Conservation (phyloP, 2,329 filamentous ascomycete genomes). For the Dryadomyces quercus-mongolicae region DNA sequence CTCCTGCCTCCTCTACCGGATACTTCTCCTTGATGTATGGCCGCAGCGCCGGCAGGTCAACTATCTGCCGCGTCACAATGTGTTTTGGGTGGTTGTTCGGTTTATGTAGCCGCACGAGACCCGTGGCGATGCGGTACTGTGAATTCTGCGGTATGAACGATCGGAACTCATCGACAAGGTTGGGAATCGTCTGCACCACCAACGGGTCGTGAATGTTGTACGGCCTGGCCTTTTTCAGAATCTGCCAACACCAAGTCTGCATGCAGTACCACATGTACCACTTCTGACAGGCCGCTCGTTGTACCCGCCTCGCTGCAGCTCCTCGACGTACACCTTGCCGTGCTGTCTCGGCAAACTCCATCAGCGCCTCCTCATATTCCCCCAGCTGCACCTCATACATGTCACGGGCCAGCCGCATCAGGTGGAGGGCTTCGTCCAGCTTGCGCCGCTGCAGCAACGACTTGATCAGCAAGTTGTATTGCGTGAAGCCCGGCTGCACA, state of each 20-base stretch:
- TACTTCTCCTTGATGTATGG: not conserved
- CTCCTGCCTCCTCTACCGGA: no score
- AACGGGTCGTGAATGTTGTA: slow-evolving; percentile 8
- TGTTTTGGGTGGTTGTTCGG: slow-evolving; percentile 1
- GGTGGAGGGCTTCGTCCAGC: slow-evolving; percentile 11
- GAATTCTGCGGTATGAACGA: slow-evolving; percentile 28
- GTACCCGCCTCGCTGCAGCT: slow-evolving; percentile 12
- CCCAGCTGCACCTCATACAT: slow-evolving; percentile 16
- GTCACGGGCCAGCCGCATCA: slow-evolving; percentile 17
- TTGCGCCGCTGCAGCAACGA: slow-evolving; percentile 19
- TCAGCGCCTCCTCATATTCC: slow-evolving; percentile 12
- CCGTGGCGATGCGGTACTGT: slow-evolving; percentile 23
- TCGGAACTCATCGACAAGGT: slow-evolving; percentile 32
- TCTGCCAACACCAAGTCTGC: slow-evolving; percentile 15
- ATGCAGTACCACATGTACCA: slow-evolving; percentile 21
- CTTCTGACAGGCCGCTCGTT: slow-evolving; percentile 17
- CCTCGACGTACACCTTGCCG: slow-evolving; percentile 13
- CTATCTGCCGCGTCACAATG: not conserved
- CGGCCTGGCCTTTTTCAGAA: slow-evolving; percentile 13
- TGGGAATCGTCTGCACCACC: slow-evolving; percentile 21
- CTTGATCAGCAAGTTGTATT: slow-evolving; percentile 34
- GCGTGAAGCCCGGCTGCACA: slow-evolving; percentile 41
- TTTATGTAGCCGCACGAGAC: slow-evolving; percentile 25
- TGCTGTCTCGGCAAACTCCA: slow-evolving; percentile 15
- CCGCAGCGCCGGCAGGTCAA: slow-evolving; percentile 5